Base-by-base conservation (phyloP, 495 filamentous ascomycete species). In the Thermothielavioides terrestris region DNA sequence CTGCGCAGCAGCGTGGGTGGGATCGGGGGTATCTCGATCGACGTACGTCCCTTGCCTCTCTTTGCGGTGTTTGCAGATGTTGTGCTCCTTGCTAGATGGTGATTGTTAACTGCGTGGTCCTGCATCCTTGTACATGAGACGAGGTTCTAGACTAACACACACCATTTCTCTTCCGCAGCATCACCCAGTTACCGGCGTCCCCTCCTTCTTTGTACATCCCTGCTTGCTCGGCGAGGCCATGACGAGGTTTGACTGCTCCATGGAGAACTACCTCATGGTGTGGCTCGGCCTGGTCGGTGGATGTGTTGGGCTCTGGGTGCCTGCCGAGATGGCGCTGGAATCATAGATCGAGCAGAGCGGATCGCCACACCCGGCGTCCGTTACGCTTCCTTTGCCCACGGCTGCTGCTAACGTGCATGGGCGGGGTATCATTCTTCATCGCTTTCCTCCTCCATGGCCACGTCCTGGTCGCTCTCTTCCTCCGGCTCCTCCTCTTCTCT, bases 151-250 rank as follows among this genome's bases (percentile, higher is more conserved):
- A 73, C 71, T 74, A 73, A 67, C 57, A 57, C 57, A 61, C 60
- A 66, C 59, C 59, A 64, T 64, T 61, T 38, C 2, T 38, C 2
- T 34, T 21, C 52, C 56, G 57, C 61, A 89, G 87, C 80, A 90
- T 68, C 86, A 92, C 74, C 88, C 88, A 39, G 67, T 82, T 36
- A 84, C 80, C 49, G 83, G 81, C 48, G 59, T 82, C 40, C 87
- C 88, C 39, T 73, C 78, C 41, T 89, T 85, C 60, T 92, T 89
- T 68, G 70, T 92, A 57, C 88, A 94, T 67, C 88, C 88, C 20
- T 94, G 88, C 72, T 78, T 85, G 61, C 83, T 88, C n/a, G 82
- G 81, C 47, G 84, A 88, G 53, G 84, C 83, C 41, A 84, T 94
- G 79, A 71, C 67, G 30, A 64, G 58, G 17, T 74, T 77, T 55